These are phyloP conservation scores for Boeremia exigua DNA, from an alignment of 2,329 filamentous ascomycete species.

Conservation along the genomic window DNA sequence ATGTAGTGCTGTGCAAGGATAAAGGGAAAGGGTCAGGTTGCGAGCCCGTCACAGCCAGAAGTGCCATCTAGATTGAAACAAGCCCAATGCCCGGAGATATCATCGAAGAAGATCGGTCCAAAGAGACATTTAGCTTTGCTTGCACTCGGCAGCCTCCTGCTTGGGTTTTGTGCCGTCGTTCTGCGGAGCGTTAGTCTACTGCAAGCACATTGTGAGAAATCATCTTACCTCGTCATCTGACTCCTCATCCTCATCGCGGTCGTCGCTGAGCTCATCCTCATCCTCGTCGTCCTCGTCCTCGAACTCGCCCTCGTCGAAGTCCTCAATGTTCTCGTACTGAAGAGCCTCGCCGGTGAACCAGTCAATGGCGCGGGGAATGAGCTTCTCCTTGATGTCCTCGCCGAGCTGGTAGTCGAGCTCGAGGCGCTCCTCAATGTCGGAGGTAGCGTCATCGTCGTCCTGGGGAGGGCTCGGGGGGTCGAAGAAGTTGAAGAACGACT, in stretches of 20 bases:
- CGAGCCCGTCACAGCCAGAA: conserved; percentile 20
- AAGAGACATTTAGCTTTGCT: conserved; percentile 48
- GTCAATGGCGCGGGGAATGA: conserved; percentile 97
- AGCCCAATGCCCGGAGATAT: conserved; percentile 26
- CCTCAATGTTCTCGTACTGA: conserved; percentile 92
- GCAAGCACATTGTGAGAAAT: neutral
- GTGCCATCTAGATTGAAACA: conserved; percentile 40
- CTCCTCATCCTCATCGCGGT: conserved; percentile 74
- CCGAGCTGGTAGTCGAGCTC: conserved; percentile 98
- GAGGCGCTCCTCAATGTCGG: conserved; percentile 95
- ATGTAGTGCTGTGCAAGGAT: conserved; percentile 24
- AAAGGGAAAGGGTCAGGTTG: conserved; percentile 20
- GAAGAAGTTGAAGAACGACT: conserved; percentile 99
- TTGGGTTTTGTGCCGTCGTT: conserved; percentile 53
- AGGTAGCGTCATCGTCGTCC: conserved; percentile 76
- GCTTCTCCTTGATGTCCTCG: conserved; percentile 99
- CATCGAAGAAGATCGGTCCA: conserved; percentile 29
- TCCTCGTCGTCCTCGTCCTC: conserved; percentile 94
- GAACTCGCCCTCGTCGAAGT: conserved; percentile 80
- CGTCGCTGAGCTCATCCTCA: conserved; percentile 82
- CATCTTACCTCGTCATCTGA: conserved; percentile 50
- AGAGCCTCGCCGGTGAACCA: conserved; percentile 99
- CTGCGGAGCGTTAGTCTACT: conserved; percentile 30
- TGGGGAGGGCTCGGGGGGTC: conserved; percentile 85
- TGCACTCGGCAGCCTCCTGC: conserved; percentile 54